Evolutionary conservation across 768 basidiomycete genomes (phyloP), one percentile per base, ranked within the genome.

Genomic region (Naganishia vaughanmartiniae): DNA sequence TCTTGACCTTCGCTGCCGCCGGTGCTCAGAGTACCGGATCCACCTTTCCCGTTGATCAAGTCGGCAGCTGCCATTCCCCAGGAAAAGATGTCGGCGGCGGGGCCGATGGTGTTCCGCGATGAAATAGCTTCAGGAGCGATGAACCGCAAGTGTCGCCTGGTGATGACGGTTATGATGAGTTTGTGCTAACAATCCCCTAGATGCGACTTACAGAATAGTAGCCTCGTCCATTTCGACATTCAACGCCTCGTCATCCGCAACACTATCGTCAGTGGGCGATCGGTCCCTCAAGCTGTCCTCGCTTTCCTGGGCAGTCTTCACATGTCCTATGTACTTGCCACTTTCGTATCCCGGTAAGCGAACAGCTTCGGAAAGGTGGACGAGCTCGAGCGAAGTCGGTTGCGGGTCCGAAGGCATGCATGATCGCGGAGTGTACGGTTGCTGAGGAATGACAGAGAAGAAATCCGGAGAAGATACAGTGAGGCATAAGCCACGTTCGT

Each of bases 11-110:
- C 70, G 30, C 46, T 42, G 42, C 17, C 42, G 42, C 14, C 42
- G 10, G 42, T 42, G 42, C 42, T 42, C 10, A 42, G 42, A 7
- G 42, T 31, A 19, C 42, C 55, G 12, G 58, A 66, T n/a, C 73
- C 75, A 45, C 70, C 65, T 24, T 48, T 54, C 0, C 74, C 74
- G 2, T 75, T 76, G 4, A 78, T 21, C 46, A 78, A 57, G 65
- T 80, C 77, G 60, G 75, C 77, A 5, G 74, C 74, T 0, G 74
- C 34, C 17, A 78, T 76, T 10, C 77, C 79, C 51, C 78, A 76
- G 7, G 73, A 73, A 48, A 73, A 80, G 26, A 80, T 69, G 67
- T 78, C 78, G 28, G 66, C 66, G 6, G 65, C 24, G n/a, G 45
- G 10, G 57, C 60, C 53, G 65, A 28, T 26, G 26, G 70, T 4